Base-by-base conservation (phyloP, 176 grass and related monocot species). In the Sorghum bicolor region DNA sequence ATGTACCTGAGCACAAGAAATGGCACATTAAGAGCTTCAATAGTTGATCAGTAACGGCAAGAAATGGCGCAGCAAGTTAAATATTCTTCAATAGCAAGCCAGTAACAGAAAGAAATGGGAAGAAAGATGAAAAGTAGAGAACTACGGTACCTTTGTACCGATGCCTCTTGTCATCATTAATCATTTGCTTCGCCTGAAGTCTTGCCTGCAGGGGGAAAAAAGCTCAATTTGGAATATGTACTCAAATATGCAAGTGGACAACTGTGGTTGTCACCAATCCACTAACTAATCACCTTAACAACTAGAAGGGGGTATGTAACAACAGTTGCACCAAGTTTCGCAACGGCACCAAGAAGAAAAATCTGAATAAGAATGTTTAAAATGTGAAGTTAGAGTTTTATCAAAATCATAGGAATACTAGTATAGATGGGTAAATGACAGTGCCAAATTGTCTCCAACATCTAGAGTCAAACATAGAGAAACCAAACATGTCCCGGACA, bases 281-380 rank as follows among this genome's bases (percentile, higher is more conserved):
- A 34, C 63, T 32, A 84, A 44, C 41, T 26, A 61, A 80, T 92
- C 63, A 97, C 93, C 93, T 99, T 96, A 44, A 94, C 96, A 57
- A 96, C 96, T 74, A 94, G 85, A 76, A 99, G 79, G 65, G 96
- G 93, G 82, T 99, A 99, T 47, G 93, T 99, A 79, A 92, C 83
- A 38, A 92, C 80, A 62, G 96, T 99, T 63, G 93, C 96, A 13
- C 96, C 93, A 41, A 99, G 87, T 82, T 99, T 99, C 41, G 96
- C 93, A 90, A 94, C 39, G 44, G 96, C 96, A n/a, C 96, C 96
- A 58, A 99, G 93, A 87, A 94, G 76, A 89, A 99, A 99, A 87
- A 99, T 96, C 96, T 96, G 86, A 85, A 69, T 73, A 86, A 78
- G 33, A 36, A 83, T 89, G 72, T 86, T 71, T 64, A 48, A 1